Base-by-base conservation (phyloP, 805 yeast genomes). In the Candida insectalens region DNA sequence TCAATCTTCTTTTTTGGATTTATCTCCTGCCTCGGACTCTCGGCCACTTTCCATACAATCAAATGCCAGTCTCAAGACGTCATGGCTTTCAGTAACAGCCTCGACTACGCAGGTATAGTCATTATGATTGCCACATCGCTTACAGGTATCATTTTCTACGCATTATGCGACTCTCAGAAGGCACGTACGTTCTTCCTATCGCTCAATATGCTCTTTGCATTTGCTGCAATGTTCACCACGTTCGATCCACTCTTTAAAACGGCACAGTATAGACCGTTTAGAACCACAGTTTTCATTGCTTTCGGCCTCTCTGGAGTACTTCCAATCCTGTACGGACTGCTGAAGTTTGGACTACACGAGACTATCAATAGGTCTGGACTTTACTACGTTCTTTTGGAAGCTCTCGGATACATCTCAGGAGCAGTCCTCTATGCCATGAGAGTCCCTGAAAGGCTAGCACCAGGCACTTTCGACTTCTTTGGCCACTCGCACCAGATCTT, bases 401-500 rank as follows among this genome's bases (percentile, higher is more conserved):
- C 85, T 0, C 49, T 71, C 2, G 71, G 81, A 29, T 88, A 87
- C 53, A 80, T 85, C 3, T 43, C 60, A 5, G 96, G 96, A 1
- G 95, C 96, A 0, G 63, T 66, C 2, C 54, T 88, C 34, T 87
- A 87, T 53, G 95, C 94, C 0, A 52, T 66, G 17, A 63, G 96
- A 39, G 53, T 82, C 22, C 96, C 96, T 0, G 96, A 87, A 50
- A 63, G 81, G 32, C 60, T 63, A 27, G 44, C 43, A 4, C 83
- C 84, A 0, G 87, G 87, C 0, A 53, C 26, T 15, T 82, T 68
- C 50, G 95, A 84, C 44, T 47, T 72, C 8, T 66, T 72, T 55
- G 94, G 94, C 1, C 81, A 82, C 43, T 80, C 94, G 5, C 96
- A 85, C 52, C 95, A 85, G 50, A 67, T 85, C 7, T 84, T 85